A percentile compares a stretch with the other conserved stretches of the same genome.
These are phyloP conservation scores for Suillus subaureus DNA, from an alignment of 768 basidiomycete genomes.

Conservation along the genomic window DNA sequence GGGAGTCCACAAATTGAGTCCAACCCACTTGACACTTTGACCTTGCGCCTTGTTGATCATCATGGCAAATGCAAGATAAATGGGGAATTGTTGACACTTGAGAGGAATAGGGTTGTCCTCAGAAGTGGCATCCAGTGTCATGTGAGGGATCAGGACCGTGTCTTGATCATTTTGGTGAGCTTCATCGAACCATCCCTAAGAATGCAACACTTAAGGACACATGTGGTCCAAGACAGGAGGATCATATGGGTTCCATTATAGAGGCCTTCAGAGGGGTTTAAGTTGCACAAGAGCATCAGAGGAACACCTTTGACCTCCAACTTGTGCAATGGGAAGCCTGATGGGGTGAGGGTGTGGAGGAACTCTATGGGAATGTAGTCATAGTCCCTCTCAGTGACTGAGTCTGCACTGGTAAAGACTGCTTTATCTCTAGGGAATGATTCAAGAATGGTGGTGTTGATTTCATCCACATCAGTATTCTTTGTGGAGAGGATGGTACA, in stretches of 20 bases:
- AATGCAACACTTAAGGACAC: conserved; percentile 29
- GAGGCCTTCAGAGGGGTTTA: conserved; percentile 38
- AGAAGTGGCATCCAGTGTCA: conserved; percentile 23
- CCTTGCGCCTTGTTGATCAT: conserved; percentile 44
- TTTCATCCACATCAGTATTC: conserved; percentile 33
- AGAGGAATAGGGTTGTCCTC: conserved; percentile 27
- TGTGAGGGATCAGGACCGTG: conserved; percentile 32
- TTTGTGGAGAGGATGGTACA: conserved; percentile 32
- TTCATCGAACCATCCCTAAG: conserved; percentile 24
- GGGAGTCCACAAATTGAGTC: conserved; percentile 29
- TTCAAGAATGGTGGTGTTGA: conserved; percentile 32
- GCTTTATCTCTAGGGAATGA: conserved; percentile 24
- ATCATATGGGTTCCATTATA: conserved; percentile 40
- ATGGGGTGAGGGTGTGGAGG: conserved; percentile 38
- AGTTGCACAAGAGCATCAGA: conserved; percentile 47
- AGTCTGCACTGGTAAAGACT: conserved; percentile 31
- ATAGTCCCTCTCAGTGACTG: conserved; percentile 27
- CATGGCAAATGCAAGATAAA: conserved; percentile 40
- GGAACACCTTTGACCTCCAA: conserved; percentile 37
- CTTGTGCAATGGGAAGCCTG: conserved; percentile 42
- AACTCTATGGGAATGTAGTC: conserved; percentile 38
- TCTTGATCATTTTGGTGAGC: conserved; percentile 18
- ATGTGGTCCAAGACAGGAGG: conserved; percentile 17
- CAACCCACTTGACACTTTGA: conserved; percentile 35
- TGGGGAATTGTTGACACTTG: conserved; percentile 30